A percentile compares a stretch with the other conserved stretches of the same genome.
Evolutionary conservation across 164 flowering plant genomes (phyloP).

Genomic region (Houttuynia cordata): DNA sequence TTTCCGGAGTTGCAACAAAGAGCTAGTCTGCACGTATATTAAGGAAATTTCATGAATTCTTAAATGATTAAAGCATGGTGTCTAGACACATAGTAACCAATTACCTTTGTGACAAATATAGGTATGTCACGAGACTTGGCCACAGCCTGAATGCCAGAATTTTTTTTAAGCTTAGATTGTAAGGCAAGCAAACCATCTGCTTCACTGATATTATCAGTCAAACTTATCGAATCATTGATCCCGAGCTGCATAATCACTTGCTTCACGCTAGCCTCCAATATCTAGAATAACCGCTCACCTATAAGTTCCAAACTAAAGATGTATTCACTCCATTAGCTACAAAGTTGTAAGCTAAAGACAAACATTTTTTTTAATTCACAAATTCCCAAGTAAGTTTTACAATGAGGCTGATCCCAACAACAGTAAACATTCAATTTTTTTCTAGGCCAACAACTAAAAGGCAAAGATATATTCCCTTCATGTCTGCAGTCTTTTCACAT

Average conservation of each 20-base stretch:
- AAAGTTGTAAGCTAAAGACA: background rate
- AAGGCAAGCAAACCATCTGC: slow-evolving; percentile 83
- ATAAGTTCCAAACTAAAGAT: slow-evolving; percentile 24
- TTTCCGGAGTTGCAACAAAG: slow-evolving; percentile 56
- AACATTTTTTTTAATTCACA: too few relatives aligned
- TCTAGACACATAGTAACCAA: background rate
- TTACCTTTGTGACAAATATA: slow-evolving; percentile 67
- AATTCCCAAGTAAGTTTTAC: too few relatives aligned
- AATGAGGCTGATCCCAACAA: too few relatives aligned
- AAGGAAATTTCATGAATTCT: background rate
- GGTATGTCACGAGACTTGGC: slow-evolving; percentile 66
- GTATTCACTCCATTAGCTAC: slow-evolving; percentile 6
- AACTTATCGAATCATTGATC: slow-evolving; percentile 33
- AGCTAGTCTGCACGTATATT: slow-evolving; percentile 46
- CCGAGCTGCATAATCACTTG: slow-evolving; percentile 64
- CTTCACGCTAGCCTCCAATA: slow-evolving; percentile 51
- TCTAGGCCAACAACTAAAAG: too few relatives aligned
- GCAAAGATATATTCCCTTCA: too few relatives aligned
- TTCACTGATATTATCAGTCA: slow-evolving; percentile 80
- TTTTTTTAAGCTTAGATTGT: slow-evolving; percentile 80
- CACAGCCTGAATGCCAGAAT: slow-evolving; percentile 66
- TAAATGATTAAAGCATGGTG: background rate
- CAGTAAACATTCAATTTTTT: too few relatives aligned
- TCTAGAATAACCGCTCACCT: slow-evolving; percentile 47
- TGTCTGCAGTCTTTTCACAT: too few relatives aligned